phyloP scores from a whole-genome alignment of 192 early-diverging fungal species.

The Backusella tarrabulga region DNA sequence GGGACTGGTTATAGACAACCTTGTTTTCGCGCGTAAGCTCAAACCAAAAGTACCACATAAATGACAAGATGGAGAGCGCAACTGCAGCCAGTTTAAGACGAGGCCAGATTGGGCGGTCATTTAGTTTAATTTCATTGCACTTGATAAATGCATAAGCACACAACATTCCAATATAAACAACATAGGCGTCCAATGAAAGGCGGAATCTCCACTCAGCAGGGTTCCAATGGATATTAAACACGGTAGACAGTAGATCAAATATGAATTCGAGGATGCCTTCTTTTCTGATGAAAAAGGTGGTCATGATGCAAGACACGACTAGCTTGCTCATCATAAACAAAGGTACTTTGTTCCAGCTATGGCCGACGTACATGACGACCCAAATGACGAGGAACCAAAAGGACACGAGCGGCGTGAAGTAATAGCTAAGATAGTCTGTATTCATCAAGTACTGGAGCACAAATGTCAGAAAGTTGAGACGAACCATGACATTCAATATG shows the following conservation, averaged over 20 bases:
- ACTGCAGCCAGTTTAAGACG: conserved; percentile 39
- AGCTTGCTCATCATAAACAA: conserved; percentile 56
- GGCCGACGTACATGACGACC: conserved; percentile 59
- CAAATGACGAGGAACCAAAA: conserved; percentile 74
- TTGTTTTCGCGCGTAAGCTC: conserved; percentile 50
- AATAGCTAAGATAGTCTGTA: conserved; percentile 72
- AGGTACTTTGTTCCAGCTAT: conserved; percentile 46
- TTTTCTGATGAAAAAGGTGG: conserved; percentile 37
- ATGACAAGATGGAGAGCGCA: conserved; percentile 27
- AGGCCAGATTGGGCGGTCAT: conserved; percentile 41
- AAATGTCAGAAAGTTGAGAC: conserved; percentile 71
- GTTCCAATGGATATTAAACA: conserved; percentile 59
- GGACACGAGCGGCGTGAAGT: conserved; percentile 76
- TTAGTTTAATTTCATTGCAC: conserved; percentile 37
- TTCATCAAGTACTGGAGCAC: conserved; percentile 67
- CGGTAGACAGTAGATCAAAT: conserved; percentile 42
- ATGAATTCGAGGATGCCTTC: conserved; percentile 44
- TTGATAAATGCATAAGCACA: conserved; percentile 52
- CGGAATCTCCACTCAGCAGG: conserved; percentile 76
- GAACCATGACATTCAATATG: conserved; percentile 59
- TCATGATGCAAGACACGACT: conserved; percentile 36
- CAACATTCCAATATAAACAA: conserved; percentile 70
- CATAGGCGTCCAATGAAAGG: conserved; percentile 62
- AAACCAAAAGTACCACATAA: conserved; percentile 60
- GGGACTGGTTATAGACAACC: conserved; percentile 61